These are phyloP conservation scores for Diaporthe helianthi DNA, from an alignment of 2,329 filamentous ascomycete species.

Conservation along the genomic window DNA sequence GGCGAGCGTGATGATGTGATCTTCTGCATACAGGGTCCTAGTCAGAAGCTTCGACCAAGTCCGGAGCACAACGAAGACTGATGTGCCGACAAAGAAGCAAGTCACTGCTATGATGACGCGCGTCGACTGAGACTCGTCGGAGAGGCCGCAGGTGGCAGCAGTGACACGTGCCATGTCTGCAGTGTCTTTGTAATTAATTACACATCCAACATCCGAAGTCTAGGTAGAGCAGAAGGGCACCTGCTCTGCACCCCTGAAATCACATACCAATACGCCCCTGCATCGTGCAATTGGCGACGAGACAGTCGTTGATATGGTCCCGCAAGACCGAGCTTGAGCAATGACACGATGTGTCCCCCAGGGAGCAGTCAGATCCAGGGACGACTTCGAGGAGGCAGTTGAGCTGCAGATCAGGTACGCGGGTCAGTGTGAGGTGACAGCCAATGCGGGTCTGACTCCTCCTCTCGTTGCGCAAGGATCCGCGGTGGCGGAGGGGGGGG, in stretches of 20 bases:
- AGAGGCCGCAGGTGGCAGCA: conserved; percentile 14
- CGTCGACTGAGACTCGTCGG: conserved; percentile 25
- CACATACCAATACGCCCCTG: conserved; percentile 30
- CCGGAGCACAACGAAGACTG: conserved; percentile 22
- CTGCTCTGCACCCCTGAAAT: background rate
- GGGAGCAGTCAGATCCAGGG: conserved; percentile 14
- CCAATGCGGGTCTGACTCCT: background rate
- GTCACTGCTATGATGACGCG: conserved; percentile 24
- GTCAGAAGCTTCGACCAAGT: conserved; percentile 20
- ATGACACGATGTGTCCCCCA: conserved; percentile 22
- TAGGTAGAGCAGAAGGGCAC: background rate
- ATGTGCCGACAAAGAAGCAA: conserved; percentile 5
- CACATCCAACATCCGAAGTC: background rate
- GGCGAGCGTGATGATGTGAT: conserved; percentile 27
- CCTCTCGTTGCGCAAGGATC: background rate
- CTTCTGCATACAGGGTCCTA: conserved; percentile 27
- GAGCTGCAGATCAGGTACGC: conserved; percentile 14
- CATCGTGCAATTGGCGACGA: conserved; percentile 32
- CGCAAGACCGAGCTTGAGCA: conserved; percentile 16
- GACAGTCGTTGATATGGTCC: conserved; percentile 19
- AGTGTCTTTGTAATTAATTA: background rate
- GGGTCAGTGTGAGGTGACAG: conserved; percentile 6
- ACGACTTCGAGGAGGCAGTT: conserved; percentile 27
- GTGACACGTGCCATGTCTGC: conserved; percentile 22
- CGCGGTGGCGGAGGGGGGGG: too few species aligned